Evolutionary conservation across 305 asterid species (phyloP).

Genomic region (Plantago rigida): DNA sequence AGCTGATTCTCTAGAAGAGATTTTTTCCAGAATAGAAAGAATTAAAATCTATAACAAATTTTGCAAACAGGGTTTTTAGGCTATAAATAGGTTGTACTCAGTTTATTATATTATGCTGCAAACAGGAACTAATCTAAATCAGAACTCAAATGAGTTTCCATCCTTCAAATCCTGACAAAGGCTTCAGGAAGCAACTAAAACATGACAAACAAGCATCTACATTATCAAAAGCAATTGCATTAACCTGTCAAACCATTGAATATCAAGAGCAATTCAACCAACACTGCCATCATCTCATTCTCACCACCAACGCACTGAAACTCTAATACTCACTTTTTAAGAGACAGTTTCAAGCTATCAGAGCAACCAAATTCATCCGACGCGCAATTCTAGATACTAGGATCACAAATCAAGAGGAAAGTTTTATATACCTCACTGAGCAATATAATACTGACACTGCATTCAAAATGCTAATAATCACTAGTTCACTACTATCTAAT

Average conservation of each 20-base stretch:
- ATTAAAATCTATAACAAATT: too few species aligned
- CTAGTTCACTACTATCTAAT: neutral
- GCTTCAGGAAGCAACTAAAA: neutral
- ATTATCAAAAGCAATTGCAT: neutral
- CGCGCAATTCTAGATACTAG: neutral
- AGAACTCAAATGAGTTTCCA: neutral
- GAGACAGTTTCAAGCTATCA: neutral
- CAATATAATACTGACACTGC: neutral
- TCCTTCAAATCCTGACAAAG: neutral
- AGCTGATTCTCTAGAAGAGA: neutral
- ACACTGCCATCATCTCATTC: neutral
- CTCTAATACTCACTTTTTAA: neutral
- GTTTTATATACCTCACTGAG: too few species aligned
- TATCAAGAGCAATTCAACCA: slow-evolving; percentile 1
- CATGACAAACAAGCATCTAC: neutral
- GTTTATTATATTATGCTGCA: too few species aligned
- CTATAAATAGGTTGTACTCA: too few species aligned
- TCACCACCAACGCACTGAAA: neutral
- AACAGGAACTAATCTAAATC: neutral
- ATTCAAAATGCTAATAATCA: neutral
- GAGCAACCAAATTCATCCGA: neutral
- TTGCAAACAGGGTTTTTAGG: too few species aligned
- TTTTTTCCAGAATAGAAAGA: too few species aligned
- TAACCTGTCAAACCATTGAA: neutral
- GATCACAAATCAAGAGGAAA: neutral